A percentile compares a stretch with the other conserved stretches of the same genome.
phyloP scores from a whole-genome alignment of 257 asterid genomes.

The Haberlea rhodopensis region DNA sequence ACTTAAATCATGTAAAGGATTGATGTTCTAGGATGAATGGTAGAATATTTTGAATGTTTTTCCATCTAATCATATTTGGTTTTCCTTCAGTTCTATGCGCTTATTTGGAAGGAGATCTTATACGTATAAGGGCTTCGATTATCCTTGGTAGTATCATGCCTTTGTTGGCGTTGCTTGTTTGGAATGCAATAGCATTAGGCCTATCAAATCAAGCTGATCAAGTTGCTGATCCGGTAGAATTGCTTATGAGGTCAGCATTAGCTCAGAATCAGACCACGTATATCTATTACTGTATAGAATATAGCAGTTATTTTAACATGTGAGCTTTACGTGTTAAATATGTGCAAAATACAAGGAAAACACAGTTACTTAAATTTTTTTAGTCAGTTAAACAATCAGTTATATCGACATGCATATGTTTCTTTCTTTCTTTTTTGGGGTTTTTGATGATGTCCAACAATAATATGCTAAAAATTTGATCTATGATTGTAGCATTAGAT shows the following conservation, averaged over 20 bases:
- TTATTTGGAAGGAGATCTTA: slow-evolving; percentile 70
- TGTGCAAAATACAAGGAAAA: no score
- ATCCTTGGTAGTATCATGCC: slow-evolving; percentile 71
- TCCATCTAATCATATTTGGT: background rate
- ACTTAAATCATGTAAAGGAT: background rate
- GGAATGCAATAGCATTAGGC: slow-evolving; percentile 77
- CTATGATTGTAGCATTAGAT: slow-evolving; percentile 42
- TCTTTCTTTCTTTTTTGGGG: no score
- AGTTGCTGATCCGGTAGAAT: slow-evolving; percentile 64
- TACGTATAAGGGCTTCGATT: slow-evolving; percentile 59
- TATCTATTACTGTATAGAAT: no score
- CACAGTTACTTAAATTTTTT: no score
- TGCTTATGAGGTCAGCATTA: no score
- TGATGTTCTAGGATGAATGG: background rate
- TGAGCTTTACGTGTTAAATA: no score
- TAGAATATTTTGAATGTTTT: background rate
- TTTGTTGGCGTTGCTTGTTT: slow-evolving; percentile 55
- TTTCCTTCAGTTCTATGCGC: slow-evolving; percentile 66
- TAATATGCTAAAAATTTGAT: background rate
- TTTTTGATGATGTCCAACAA: no score
- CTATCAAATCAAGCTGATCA: slow-evolving; percentile 52
- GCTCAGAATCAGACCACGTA: no score
- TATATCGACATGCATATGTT: no score
- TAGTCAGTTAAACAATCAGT: no score
- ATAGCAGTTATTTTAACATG: no score